phyloP scores from a whole-genome alignment of 371 early-diverging fungal species.

The Edhazardia aedis region DNA sequence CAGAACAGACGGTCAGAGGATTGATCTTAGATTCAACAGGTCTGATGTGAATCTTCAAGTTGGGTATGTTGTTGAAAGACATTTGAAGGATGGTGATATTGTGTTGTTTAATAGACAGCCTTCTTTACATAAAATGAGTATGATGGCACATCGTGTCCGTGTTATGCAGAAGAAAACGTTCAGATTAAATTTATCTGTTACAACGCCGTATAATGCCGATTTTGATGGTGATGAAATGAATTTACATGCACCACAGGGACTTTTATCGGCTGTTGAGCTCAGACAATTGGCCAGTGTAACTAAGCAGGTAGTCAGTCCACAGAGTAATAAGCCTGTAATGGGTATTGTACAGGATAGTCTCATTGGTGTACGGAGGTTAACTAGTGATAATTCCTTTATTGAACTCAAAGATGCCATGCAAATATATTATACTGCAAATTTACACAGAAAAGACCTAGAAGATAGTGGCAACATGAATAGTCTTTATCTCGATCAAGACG shows the following conservation, averaged over 20 bases:
- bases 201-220: constrained; percentile 98
- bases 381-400: constrained; percentile 76
- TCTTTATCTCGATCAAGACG: no score
- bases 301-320: constrained; percentile 85
- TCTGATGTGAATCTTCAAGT: constrained; percentile 63
- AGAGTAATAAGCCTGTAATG: constrained; percentile 92
- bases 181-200: constrained; percentile 86
- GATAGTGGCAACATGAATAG: no score
- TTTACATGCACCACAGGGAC: constrained; percentile 87
- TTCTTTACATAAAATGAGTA: constrained; percentile 95
- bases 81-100: constrained; percentile 76
- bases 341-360: constrained; percentile 98
- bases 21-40: constrained; percentile 72
- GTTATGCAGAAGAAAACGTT: constrained; percentile 96
- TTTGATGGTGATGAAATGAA: constrained; percentile 99
- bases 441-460: not conserved
- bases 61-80: constrained; percentile 85
- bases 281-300: constrained; percentile 83
- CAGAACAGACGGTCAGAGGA: constrained; percentile 76
- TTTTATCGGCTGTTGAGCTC: constrained; percentile 75
- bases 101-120: constrained; percentile 99
- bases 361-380: constrained; percentile 80
- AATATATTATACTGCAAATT: not conserved
- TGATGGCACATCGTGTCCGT: constrained; percentile 94
- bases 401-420: constrained; percentile 48